These are phyloP conservation scores for Populus nigra DNA, from an alignment of 345 rosid genomes.

Conservation along the genomic window DNA sequence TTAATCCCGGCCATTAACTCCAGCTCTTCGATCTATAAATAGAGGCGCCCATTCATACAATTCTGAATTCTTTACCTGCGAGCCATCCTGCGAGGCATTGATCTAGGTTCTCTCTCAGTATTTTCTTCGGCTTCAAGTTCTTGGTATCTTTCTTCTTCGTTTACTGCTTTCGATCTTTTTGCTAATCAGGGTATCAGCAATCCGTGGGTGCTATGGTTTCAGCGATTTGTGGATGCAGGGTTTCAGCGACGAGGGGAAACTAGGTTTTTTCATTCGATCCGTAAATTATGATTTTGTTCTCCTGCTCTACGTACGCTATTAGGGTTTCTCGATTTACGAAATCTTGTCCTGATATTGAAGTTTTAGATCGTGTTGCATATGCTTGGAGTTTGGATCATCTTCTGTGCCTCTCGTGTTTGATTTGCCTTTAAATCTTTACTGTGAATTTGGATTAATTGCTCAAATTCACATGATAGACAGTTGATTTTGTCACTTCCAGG, in stretches of 20 bases:
- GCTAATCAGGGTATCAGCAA: too few species aligned
- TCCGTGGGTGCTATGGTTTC: not conserved
- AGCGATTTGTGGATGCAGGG: not conserved
- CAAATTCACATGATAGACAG: too few species aligned
- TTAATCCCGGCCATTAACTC: not conserved
- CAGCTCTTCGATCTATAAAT: not conserved
- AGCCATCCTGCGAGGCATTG: not conserved
- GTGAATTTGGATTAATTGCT: too few species aligned
- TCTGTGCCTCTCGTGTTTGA: not conserved
- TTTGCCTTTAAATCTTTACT: too few species aligned
- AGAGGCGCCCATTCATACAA: fast-evolving
- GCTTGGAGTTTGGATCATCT: not conserved
- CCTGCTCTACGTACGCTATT: not conserved
- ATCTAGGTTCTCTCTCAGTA: not conserved
- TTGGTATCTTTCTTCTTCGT: not conserved
- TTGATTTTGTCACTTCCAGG: too few species aligned
- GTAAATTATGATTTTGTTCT: not conserved
- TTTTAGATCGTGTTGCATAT: not conserved
- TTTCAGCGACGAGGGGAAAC: not conserved
- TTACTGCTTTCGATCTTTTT: not conserved
- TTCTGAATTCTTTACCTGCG: not conserved
- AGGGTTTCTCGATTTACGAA: not conserved
- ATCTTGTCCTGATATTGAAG: not conserved
- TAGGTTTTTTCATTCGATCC: not conserved
- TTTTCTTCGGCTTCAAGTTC: not conserved